These are phyloP conservation scores for Ustilago sp. DNA, from an alignment of 1,284 basidiomycete species.

Conservation along the genomic window DNA sequence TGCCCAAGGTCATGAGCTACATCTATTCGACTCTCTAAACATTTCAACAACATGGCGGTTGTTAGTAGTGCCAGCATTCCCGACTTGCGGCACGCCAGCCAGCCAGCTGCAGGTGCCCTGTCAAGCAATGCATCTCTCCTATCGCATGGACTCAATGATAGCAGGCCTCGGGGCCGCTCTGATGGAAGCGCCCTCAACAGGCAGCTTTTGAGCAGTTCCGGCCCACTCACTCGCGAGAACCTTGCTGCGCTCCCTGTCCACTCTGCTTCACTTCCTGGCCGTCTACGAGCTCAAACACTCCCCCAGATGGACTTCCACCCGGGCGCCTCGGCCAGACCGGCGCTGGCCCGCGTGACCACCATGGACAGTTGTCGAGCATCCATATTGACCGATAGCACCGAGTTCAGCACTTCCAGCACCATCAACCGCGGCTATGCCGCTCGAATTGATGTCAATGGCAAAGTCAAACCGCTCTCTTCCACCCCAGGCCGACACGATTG, in stretches of 20 bases:
- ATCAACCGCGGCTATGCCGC: slow-evolving; percentile 52
- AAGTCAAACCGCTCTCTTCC: slow-evolving; percentile 45
- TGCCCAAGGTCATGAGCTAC: slow-evolving; percentile 14
- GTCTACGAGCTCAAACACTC: slow-evolving; percentile 20
- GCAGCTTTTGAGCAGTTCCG: slow-evolving; percentile 8
- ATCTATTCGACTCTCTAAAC: slow-evolving; percentile 9
- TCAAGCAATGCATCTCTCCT: slow-evolving; percentile 14
- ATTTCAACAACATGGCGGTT: slow-evolving; percentile 31
- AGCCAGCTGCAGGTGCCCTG: slow-evolving; percentile 5
- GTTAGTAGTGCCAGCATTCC: slow-evolving; percentile 23
- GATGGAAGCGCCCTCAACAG: background rate
- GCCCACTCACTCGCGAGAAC: slow-evolving; percentile 34
- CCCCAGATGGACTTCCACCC: slow-evolving; percentile 9
- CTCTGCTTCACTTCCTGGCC: slow-evolving; percentile 20
- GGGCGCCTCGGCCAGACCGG: slow-evolving; percentile 1
- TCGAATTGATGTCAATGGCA: slow-evolving; percentile 52
- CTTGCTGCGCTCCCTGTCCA: slow-evolving; percentile 29
- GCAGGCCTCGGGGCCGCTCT: slow-evolving; percentile 18
- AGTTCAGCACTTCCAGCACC: slow-evolving; percentile 54
- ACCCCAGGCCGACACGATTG: slow-evolving; percentile 32
- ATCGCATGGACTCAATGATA: slow-evolving; percentile 5
- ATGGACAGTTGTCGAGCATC: slow-evolving; percentile 44
- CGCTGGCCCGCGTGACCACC: slow-evolving; percentile 33
- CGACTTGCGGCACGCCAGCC: slow-evolving; percentile 15
- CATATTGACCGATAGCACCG: slow-evolving; percentile 44